Evolutionary conservation across 768 basidiomycete genomes (phyloP), one percentile per base, ranked within the genome.

Genomic region (Wakefieldia striispora): DNA sequence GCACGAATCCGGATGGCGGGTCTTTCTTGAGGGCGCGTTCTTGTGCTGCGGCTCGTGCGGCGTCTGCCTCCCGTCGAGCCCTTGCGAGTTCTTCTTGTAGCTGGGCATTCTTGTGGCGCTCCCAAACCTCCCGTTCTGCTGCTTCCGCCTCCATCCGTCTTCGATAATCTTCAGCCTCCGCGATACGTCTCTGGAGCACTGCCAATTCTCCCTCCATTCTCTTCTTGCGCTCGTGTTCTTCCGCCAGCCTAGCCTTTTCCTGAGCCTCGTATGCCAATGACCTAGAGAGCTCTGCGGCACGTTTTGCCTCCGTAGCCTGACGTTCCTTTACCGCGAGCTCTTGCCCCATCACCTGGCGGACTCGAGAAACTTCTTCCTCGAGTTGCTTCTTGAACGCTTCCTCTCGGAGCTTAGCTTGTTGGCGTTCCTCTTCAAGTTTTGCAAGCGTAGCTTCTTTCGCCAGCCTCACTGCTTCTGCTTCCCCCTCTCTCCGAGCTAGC

Each of bases 211-310:
- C 51, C 36, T 68, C 66, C 21, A 59, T 40, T 9, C 53, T 58
- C 56, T 56, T 61, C 20, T 64, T 68, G 24, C 57, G 63, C 26
- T 66, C 56, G 43, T 66, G 58, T 50, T 70, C 66, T 41, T 70
- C 66, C 12, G 57, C 61, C 29, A 59, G 12, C 36, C 63, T 58
- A 16, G 63, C 59, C 33, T 49, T 68, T 44, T 68, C 66, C 40
- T 70, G 65, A 20, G 63, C 66, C 36, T 67, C 67, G 10, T 49
- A 38, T 7, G 55, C 58, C 41, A 63, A 36, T 10, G 56, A 48
- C 9, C 52, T 56, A 16, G 66, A 67, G 31, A 66, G 55, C 16
- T 67, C 66, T 29, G 59, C 59, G n/a, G 54, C 56, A n/a, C 59
- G 58, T 38, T 64, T 68, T 16, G 63, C 64, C 43, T 59, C 66